These are phyloP conservation scores for Scleromitrula shiraiana DNA, from an alignment of 2,329 filamentous ascomycete genomes.

Conservation along the genomic window DNA sequence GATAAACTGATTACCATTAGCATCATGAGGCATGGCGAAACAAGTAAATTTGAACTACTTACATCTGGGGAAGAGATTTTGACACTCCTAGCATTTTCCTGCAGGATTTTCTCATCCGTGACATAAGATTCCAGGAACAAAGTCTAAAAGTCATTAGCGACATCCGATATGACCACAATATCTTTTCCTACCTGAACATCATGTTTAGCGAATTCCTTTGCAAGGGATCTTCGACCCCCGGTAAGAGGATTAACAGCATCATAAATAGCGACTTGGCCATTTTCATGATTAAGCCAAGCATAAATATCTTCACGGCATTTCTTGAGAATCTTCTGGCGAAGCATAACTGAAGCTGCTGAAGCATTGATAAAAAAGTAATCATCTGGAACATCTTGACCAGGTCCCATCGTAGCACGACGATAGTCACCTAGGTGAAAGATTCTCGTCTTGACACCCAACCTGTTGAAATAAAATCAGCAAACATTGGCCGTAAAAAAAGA, in stretches of 20 bases:
- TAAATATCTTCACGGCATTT: slow-evolving; percentile 97
- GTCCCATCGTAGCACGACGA: slow-evolving; percentile 79
- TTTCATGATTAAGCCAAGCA: slow-evolving; percentile 91
- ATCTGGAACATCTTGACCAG: slow-evolving; percentile 77
- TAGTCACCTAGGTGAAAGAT: slow-evolving; percentile 98
- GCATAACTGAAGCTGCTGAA: slow-evolving; percentile 81
- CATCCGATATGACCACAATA: neutral
- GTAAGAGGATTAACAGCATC: slow-evolving; percentile 94
- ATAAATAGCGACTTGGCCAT: slow-evolving; percentile 96
- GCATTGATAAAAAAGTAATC: slow-evolving; percentile 98
- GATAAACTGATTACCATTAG: slow-evolving; percentile 54
- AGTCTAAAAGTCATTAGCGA: slow-evolving; percentile 48
- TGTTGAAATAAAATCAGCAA: slow-evolving; percentile 26
- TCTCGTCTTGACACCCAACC: slow-evolving; percentile 94
- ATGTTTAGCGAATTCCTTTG: slow-evolving; percentile 96
- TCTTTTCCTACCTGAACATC: slow-evolving; percentile 65
- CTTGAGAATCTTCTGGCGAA: slow-evolving; percentile 95
- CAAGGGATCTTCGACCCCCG: slow-evolving; percentile 71
- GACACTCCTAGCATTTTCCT: slow-evolving; percentile 93
- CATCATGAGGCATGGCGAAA: neutral
- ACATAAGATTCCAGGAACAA: slow-evolving; percentile 96
- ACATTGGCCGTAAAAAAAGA: neutral
- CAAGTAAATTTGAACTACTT: slow-evolving; percentile 32
- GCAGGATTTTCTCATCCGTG: slow-evolving; percentile 85
- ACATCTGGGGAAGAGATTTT: slow-evolving; percentile 97